A percentile compares a stretch with the other conserved stretches of the same genome.
These are phyloP conservation scores for Gossypium herbaceum DNA, from an alignment of 345 rosid genomes.

Conservation along the genomic window DNA sequence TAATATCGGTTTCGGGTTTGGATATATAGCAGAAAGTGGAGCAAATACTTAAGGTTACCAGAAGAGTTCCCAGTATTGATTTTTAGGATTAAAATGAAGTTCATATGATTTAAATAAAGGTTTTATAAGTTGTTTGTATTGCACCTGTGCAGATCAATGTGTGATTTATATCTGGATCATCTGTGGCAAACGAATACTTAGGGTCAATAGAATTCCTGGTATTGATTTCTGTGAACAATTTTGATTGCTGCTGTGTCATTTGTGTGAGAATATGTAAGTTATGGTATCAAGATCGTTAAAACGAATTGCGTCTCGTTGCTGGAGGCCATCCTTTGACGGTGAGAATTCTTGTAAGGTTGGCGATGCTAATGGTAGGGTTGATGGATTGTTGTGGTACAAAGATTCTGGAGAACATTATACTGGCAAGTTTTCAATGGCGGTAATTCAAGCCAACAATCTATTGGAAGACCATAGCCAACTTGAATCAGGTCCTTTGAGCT, in stretches of 20 bases:
- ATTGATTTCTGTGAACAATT: constrained; percentile 37
- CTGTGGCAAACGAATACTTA: constrained; percentile 25
- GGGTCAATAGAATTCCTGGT: constrained; percentile 29
- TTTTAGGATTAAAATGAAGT: no score
- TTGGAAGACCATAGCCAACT: constrained; percentile 89
- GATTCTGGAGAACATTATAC: constrained; percentile 62
- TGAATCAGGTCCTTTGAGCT: constrained; percentile 91
- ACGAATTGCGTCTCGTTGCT: constrained; percentile 77
- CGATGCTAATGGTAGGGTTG: constrained; percentile 53
- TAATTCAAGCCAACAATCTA: constrained; percentile 75
- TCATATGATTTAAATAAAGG: not conserved
- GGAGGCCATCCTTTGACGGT: constrained; percentile 74
- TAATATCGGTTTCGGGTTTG: no score
- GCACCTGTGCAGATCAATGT: constrained; percentile 47
- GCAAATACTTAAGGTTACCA: no score
- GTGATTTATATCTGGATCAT: constrained; percentile 57
- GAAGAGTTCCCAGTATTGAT: no score
- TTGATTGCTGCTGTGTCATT: constrained; percentile 61
- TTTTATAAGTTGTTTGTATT: constrained; percentile 2
- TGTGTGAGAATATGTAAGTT: constrained; percentile 69
- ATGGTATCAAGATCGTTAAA: constrained; percentile 69
- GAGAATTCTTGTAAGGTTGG: constrained; percentile 57
- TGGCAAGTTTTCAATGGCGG: constrained; percentile 95
- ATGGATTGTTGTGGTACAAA: constrained; percentile 89
- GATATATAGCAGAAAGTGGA: no score